These are phyloP conservation scores for Monosporozyma yasuniensis DNA, from an alignment of 805 yeast genomes.

Conservation along the genomic window DNA sequence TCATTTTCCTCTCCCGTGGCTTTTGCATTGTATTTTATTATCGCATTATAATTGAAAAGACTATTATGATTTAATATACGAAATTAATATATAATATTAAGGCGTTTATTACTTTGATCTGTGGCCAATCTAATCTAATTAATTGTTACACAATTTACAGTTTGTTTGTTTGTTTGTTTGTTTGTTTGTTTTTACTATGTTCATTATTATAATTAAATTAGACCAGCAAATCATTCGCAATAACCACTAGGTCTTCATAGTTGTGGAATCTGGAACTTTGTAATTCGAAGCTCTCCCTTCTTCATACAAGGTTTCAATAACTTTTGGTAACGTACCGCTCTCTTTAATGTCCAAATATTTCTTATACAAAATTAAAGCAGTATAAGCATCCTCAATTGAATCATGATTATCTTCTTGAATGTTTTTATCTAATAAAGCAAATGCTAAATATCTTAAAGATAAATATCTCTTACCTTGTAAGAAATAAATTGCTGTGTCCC, in stretches of 20 bases:
- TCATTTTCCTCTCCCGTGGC: no score
- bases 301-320: slow-evolving; percentile 57
- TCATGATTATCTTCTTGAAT: slow-evolving; percentile 95
- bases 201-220: no score
- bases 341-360: slow-evolving; percentile 56
- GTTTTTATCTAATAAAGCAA: slow-evolving; percentile 58
- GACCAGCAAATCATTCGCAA: no score
- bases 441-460: slow-evolving; percentile 79
- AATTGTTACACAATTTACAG: no score
- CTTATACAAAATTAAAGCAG: slow-evolving; percentile 72
- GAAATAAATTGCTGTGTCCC: slow-evolving; percentile 82
- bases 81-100: no score
- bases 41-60: no score
- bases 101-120: no score
- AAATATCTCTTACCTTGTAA: slow-evolving; percentile 69
- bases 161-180: no score
- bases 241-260: background rate
- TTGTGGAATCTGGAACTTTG: slow-evolving; percentile 20
- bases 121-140: no score
- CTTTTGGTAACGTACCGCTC: slow-evolving; percentile 49
- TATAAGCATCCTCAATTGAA: slow-evolving; percentile 89
- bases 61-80: no score
- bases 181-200: no score
- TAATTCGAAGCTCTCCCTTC: slow-evolving; percentile 43
- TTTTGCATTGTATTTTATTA: no score